These are phyloP conservation scores for Hymenoscyphus occultus DNA, from an alignment of 2,329 filamentous ascomycete genomes.

Conservation along the genomic window DNA sequence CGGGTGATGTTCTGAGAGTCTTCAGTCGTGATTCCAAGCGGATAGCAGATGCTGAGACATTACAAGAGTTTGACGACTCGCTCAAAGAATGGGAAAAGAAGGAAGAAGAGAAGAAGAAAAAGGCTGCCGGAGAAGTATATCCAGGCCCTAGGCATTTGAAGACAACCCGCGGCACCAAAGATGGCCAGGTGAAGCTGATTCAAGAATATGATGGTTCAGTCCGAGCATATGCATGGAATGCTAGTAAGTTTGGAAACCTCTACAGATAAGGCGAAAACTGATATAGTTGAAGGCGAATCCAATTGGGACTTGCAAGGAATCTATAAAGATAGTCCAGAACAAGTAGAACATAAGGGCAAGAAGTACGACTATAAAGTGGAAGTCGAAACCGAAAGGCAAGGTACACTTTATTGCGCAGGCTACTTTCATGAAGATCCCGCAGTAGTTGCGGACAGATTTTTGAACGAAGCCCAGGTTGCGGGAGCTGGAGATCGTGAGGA, in stretches of 20 bases:
- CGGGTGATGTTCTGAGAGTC: conserved; percentile 79
- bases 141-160: conserved; percentile 85
- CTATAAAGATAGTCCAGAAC: neutral
- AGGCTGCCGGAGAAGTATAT: conserved; percentile 87
- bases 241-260: conserved; percentile 19
- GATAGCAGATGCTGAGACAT: conserved; percentile 63
- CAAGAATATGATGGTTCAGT: conserved; percentile 76
- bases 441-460: too few species aligned
- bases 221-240: conserved; percentile 85
- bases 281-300: conserved; percentile 43
- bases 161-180: conserved; percentile 83
- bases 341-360: conserved; percentile 72
- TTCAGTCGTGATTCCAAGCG: conserved; percentile 74
- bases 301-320: neutral
- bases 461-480: too few species aligned
- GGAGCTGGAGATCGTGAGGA: too few species aligned
- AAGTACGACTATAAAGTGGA: conserved; percentile 71
- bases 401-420: too few species aligned
- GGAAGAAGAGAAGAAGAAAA: conserved; percentile 73
- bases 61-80: conserved; percentile 75
- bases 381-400: too few species aligned
- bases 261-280: conserved; percentile 11
- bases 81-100: conserved; percentile 65
- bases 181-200: conserved; percentile 94
- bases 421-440: too few species aligned